These are phyloP conservation scores for Debaryomyces psychrophilus DNA, from an alignment of 1,139 yeast genomes.

Conservation along the genomic window DNA sequence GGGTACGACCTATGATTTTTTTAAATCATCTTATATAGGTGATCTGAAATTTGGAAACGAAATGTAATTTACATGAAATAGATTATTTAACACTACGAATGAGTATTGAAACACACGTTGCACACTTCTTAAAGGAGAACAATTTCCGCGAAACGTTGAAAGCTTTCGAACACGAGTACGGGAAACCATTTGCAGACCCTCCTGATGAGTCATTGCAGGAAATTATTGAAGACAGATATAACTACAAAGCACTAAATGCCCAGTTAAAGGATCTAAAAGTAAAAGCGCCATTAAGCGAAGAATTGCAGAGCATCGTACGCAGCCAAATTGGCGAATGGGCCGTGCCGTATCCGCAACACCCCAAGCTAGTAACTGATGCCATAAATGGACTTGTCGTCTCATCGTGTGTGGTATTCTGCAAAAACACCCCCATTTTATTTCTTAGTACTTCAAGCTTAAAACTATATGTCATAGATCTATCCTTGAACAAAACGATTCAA, in stretches of 20 bases:
- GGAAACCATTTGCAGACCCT: conserved; percentile 31
- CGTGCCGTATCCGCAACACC: conserved; percentile 32
- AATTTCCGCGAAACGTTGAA: conserved; percentile 49
- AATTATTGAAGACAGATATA: conserved; percentile 54
- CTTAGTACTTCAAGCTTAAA: conserved; percentile 32
- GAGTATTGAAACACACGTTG: conserved; percentile 29
- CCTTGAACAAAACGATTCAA: conserved; percentile 16
- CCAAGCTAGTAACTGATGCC: conserved; percentile 12
- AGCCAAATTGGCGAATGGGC: conserved; percentile 40
- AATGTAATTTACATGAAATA: neutral
- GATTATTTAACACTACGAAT: neutral
- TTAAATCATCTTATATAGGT: neutral
- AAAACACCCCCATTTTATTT: conserved; percentile 19
- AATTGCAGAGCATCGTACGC: conserved; percentile 14
- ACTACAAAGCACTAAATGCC: conserved; percentile 29
- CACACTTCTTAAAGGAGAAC: conserved; percentile 55
- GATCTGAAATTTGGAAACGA: neutral
- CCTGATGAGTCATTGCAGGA: conserved; percentile 51
- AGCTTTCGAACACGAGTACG: conserved; percentile 52
- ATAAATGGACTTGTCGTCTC: conserved; percentile 30
- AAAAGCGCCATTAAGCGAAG: conserved; percentile 20
- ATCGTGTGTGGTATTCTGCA: conserved; percentile 18
- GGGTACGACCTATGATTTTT: conserved; percentile 76
- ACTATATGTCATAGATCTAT: conserved; percentile 25
- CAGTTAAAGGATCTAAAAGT: conserved; percentile 16